Evolutionary conservation across 495 filamentous ascomycete species (phyloP), one percentile per base, ranked within the genome.

Genomic region (Penicillium roqueforti): DNA sequence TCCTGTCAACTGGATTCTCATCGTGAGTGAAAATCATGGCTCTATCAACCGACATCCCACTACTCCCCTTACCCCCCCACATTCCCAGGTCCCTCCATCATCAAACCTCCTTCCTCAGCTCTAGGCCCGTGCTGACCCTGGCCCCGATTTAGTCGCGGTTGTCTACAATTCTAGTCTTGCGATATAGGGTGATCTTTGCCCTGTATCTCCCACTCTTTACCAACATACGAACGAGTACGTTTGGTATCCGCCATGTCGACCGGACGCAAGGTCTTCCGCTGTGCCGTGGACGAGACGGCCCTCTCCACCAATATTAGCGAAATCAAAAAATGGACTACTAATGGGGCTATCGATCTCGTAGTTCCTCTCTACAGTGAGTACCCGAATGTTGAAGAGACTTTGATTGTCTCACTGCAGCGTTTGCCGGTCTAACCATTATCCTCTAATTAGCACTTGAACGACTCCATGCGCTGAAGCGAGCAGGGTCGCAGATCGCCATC

Each of bases 271-370:
- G 72, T 84, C 66, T 85, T 85, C 69, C 83, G 86, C 72, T 88
- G 86, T 74, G 83, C 87, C 62, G 80, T 87, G 66, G 86, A 89
- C 68, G 86, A 87, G 61, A 85, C 83, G 47, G 86, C 84, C 29
- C 65, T 88, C 58, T 80, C 84, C 23, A 83, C 82, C 54, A 84
- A 84, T 46, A 85, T 87, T 62, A 83, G 80, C 59, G 81, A 81
- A 62, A 82, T 88, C 53, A 83, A 87, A 71, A 78, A 80, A 70
- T 87, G 85, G 83, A 78, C 85, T 29, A 74, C 76, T 40, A 79
- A 84, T 51, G 83, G 82, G 7, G 75, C 80, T 50, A 81, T 88
- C 53, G 80, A 78, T 55, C 75, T 89, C 26, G 79, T 84, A 53
- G 82, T 89, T 47, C 86, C 86, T 48, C 78, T 87, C 20, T 80